Evolutionary conservation across 768 basidiomycete genomes (phyloP), one percentile per base, ranked within the genome.

Genomic region (Leucogyrophana mollusca): DNA sequence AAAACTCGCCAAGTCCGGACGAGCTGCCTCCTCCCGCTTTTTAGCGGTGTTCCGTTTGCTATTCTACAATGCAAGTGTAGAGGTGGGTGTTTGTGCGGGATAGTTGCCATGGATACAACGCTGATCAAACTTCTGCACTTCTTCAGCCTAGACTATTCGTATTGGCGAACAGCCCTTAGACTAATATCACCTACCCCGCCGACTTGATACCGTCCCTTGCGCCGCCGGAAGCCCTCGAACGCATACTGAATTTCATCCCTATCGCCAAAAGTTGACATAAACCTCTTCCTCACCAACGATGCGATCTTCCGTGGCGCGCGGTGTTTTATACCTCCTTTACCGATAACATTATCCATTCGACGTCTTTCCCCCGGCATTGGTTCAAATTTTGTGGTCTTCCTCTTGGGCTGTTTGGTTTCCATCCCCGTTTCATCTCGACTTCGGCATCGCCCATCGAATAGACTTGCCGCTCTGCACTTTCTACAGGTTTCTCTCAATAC

Each of bases 1-100:
- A 90, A 75, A 90, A 89, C 72, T 88, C 86, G 48, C 88, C 88
- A 13, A 88, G 83, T 57, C 88, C 88, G 43, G 88, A 90, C 50
- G 87, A 87, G 59, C 68, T 90, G 39, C 88, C 88, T 37, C 78
- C 80, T 50, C 86, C 85, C 45, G 69, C 74, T 53, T 82, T 85
- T 59, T 65, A 66, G 61, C 62, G 64, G 67, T 70, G 42, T 75
- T 64, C 75, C 64, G 38, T 42, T 56, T 48, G 45, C 39, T 40
- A 33, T 30, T 33, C 5, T 47, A 9, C 51, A 25, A 50, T 60
- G 58, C 60, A 60, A 66, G 66, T 65, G 69, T 73, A 71, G 57
- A 73, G 72, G 72, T 74, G 16, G 50, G 67, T 57, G 4, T n/a
- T 38, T n/a, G 37, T 35, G 46, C 3, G 35, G 33, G 45, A 43